A percentile compares a stretch with the other conserved stretches of the same genome.
These are phyloP conservation scores for Epichloe gansuensis DNA, from an alignment of 2,329 filamentous ascomycete species.

Conservation along the genomic window DNA sequence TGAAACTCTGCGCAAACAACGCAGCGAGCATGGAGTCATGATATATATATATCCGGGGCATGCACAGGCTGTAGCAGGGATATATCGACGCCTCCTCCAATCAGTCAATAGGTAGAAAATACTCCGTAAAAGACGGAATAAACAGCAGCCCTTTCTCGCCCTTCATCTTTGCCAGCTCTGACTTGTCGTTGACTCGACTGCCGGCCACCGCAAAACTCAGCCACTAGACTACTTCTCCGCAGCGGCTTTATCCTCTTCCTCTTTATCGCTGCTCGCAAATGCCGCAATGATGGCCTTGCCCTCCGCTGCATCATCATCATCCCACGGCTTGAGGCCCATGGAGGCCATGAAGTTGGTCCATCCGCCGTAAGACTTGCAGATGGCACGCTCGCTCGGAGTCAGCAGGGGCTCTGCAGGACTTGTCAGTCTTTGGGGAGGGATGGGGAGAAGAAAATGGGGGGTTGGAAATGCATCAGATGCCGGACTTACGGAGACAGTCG, in stretches of 20 bases:
- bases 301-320: neutral
- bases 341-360: slow-evolving; percentile 3
- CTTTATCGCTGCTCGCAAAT: neutral
- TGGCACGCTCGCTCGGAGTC: neutral
- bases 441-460: too few species aligned
- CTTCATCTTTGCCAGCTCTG: neutral
- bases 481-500: neutral
- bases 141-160: neutral
- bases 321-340: slow-evolving; percentile 1
- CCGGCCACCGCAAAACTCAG: neutral
- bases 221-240: neutral
- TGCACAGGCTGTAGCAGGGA: too few species aligned
- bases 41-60: too few species aligned
- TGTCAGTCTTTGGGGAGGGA: neutral
- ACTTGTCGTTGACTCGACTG: neutral
- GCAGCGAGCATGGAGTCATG: too few species aligned
- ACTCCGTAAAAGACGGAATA: too few species aligned
- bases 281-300: slow-evolving; percentile 2
- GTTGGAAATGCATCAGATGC: neutral
- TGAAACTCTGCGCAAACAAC: too few species aligned
- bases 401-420: slow-evolving; percentile 1
- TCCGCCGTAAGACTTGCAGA: slow-evolving; percentile 1
- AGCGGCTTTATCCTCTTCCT: neutral
- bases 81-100: too few species aligned
- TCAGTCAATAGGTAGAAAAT: too few species aligned